Evolutionary conservation across 1,284 basidiomycete species (phyloP).

Genomic region (Ceratobasidium sp.): DNA sequence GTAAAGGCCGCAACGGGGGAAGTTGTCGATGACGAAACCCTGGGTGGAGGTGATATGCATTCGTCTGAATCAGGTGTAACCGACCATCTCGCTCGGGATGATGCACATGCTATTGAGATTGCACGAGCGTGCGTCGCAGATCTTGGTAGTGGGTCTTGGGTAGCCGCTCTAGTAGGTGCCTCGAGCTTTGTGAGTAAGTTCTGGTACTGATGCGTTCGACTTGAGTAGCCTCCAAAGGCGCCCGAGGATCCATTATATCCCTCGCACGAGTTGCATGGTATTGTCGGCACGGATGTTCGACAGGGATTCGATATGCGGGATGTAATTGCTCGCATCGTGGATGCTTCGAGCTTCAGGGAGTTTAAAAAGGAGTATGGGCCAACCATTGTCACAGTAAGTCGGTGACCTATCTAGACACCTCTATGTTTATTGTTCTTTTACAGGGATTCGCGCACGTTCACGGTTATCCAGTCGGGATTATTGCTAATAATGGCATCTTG

Average conservation of each 20-base stretch:
- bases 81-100: constrained; percentile 90
- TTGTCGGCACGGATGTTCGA: constrained; percentile 89
- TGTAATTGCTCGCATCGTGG: constrained; percentile 90
- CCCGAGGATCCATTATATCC: constrained; percentile 85
- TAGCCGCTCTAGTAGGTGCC: constrained; percentile 16
- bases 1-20: constrained; percentile 97
- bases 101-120: constrained; percentile 89
- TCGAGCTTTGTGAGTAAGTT: neutral
- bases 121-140: constrained; percentile 86
- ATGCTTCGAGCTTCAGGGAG: constrained; percentile 92
- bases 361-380: constrained; percentile 96
- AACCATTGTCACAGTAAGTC: constrained; percentile 86
- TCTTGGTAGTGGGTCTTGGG: constrained; percentile 64
- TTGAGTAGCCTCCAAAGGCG: constrained; percentile 65
- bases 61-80: constrained; percentile 93
- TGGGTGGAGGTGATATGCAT: constrained; percentile 95
- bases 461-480: constrained; percentile 88
- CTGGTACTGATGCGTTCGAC: neutral
- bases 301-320: constrained; percentile 94
- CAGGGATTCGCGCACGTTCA: constrained; percentile 93
- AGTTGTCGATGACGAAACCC: constrained; percentile 90
- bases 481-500: constrained; percentile 94
- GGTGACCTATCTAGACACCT: too few relatives aligned
- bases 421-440: too few relatives aligned
- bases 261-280: constrained; percentile 85